These are phyloP conservation scores for Coriaria nepalensis DNA, from an alignment of 306 rosid genomes.

Conservation along the genomic window DNA sequence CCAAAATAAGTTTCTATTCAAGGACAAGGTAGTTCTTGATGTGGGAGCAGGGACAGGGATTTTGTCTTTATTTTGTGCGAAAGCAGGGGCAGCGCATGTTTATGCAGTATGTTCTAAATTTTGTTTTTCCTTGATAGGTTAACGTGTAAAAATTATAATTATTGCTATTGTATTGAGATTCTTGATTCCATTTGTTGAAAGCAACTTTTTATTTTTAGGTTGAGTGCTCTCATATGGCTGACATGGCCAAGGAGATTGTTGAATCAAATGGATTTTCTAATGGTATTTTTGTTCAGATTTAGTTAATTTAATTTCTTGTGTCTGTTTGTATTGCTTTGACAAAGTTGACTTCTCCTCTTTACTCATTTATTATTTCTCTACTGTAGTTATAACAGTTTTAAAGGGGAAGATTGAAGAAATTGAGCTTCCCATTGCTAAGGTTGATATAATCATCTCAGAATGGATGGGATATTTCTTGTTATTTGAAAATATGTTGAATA, in stretches of 20 bases:
- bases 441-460: slow-evolving; percentile 90
- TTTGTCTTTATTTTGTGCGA: slow-evolving; percentile 89
- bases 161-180: neutral
- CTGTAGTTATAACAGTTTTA: slow-evolving; percentile 77
- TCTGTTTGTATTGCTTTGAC: neutral
- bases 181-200: slow-evolving; percentile 3
- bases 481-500: slow-evolving; percentile 94
- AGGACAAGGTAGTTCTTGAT: slow-evolving; percentile 89
- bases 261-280: slow-evolving; percentile 69
- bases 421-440: slow-evolving; percentile 83
- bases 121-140: slow-evolving; percentile 1
- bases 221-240: slow-evolving; percentile 98
- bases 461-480: slow-evolving; percentile 99
- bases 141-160: neutral
- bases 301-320: neutral
- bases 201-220: slow-evolving; percentile 34
- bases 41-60: slow-evolving; percentile 99
- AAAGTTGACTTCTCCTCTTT: slow-evolving; percentile 11
- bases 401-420: slow-evolving; percentile 94
- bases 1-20: slow-evolving; percentile 73
- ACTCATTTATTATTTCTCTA: slow-evolving; percentile 5
- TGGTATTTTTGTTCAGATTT: slow-evolving; percentile 30
- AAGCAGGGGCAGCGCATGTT: slow-evolving; percentile 91
- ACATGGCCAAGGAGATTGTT: slow-evolving; percentile 89
- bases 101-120: slow-evolving; percentile 49